A percentile compares a stretch with the other conserved stretches of the same genome.
phyloP scores from a whole-genome alignment of 2,329 filamentous ascomycete species.

The Diaporthe vaccinii region DNA sequence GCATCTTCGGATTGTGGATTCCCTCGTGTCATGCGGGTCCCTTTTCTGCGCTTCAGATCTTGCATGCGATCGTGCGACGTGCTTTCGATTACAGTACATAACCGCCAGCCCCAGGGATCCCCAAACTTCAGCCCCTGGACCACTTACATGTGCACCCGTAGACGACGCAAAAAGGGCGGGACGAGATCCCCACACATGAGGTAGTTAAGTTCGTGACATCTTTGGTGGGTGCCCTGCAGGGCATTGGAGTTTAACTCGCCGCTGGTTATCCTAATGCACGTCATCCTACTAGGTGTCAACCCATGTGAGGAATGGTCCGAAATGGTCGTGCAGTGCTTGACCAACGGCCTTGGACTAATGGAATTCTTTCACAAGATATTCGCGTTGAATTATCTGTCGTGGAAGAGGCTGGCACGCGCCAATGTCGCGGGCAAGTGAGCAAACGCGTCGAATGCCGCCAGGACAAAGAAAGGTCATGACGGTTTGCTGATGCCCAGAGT shows the following conservation, averaged over 20 bases:
- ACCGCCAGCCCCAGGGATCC: constrained; percentile 8
- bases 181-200: not conserved
- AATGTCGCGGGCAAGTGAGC: not conserved
- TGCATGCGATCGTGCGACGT: constrained; percentile 18
- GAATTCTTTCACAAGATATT: not conserved
- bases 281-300: not conserved
- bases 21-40: constrained; percentile 34
- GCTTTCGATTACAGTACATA: constrained; percentile 2
- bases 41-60: constrained; percentile 19
- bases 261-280: not conserved
- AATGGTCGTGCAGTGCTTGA: too few relatives aligned
- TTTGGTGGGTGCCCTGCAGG: not conserved
- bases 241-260: too few relatives aligned
- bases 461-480: not conserved
- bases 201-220: not conserved
- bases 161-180: not conserved
- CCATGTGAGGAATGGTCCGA: too few relatives aligned
- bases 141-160: not conserved
- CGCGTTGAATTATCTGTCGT: too few relatives aligned
- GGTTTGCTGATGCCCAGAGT: not conserved
- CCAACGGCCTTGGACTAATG: not conserved
- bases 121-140: not conserved
- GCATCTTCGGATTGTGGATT: constrained; percentile 32
- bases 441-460: not conserved
- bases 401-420: not conserved